A percentile compares a stretch with the other conserved stretches of the same genome.
Evolutionary conservation across 2,329 filamentous ascomycete species (phyloP).

Genomic region (Neocatenulostroma microsporum): DNA sequence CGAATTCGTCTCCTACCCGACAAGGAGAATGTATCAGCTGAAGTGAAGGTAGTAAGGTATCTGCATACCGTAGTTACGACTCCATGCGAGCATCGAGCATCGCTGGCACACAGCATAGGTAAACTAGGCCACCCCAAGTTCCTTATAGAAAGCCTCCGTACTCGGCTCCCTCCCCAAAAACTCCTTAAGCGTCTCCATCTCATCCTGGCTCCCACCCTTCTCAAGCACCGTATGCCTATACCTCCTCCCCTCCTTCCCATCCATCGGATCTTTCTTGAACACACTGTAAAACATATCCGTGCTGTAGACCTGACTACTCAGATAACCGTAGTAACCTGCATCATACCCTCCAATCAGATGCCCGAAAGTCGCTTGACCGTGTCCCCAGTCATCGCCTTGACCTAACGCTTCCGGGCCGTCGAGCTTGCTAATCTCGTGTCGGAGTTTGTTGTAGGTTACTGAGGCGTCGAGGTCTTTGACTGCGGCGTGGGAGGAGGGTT

Average conservation of each 20-base stretch:
- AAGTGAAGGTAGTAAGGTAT: too few relatives aligned
- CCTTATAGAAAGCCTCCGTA: constrained; percentile 71
- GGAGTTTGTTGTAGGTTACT: constrained; percentile 63
- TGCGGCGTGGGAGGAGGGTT: constrained; percentile 60
- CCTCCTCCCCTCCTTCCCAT: constrained; percentile 61
- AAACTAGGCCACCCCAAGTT: too few relatives aligned
- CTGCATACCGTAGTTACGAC: too few relatives aligned
- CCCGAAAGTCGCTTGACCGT: constrained; percentile 74
- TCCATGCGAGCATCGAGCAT: too few relatives aligned
- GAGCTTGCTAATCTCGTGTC: constrained; percentile 62
- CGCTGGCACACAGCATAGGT: too few relatives aligned
- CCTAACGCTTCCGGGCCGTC: constrained; percentile 65
- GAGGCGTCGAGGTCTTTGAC: constrained; percentile 58
- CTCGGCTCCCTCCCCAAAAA: constrained; percentile 71
- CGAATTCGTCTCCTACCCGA: too few relatives aligned
- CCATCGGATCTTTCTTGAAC: constrained; percentile 73
- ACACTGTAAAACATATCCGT: constrained; percentile 79
- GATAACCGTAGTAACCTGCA: constrained; percentile 66
- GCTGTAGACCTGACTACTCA: constrained; percentile 69
- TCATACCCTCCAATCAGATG: constrained; percentile 79
- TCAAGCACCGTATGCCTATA: constrained; percentile 74
- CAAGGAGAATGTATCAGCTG: too few relatives aligned
- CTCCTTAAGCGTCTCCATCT: constrained; percentile 71
- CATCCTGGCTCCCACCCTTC: constrained; percentile 68
- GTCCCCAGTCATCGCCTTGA: constrained; percentile 53